These are phyloP conservation scores for Fusarium sarcochroum DNA, from an alignment of 2,329 filamentous ascomycete genomes.

Conservation along the genomic window DNA sequence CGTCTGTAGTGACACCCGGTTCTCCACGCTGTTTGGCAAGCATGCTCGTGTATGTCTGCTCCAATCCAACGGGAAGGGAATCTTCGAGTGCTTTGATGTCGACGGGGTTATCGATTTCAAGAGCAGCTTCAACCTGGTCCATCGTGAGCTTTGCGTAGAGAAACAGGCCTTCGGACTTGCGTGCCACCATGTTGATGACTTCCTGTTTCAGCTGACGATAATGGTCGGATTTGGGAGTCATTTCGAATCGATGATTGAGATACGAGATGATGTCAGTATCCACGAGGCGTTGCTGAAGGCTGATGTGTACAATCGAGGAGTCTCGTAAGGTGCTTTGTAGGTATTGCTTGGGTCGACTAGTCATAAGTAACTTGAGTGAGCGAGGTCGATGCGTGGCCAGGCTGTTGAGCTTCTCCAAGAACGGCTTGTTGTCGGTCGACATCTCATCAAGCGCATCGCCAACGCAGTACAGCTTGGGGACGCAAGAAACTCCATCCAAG, in stretches of 20 bases:
- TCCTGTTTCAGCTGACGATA: slow-evolving; percentile 18
- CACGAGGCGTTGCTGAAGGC: slow-evolving; percentile 40
- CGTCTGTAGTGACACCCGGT: slow-evolving; percentile 45
- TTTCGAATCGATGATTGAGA: slow-evolving; percentile 36
- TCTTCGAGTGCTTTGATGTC: slow-evolving; percentile 21
- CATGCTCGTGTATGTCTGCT: slow-evolving; percentile 53
- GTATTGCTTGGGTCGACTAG: slow-evolving; percentile 39
- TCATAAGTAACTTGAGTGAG: slow-evolving; percentile 43
- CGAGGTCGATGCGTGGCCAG: slow-evolving; percentile 37
- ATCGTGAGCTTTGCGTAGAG: slow-evolving; percentile 45
- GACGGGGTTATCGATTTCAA: background rate
- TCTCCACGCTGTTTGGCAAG: slow-evolving; percentile 54
- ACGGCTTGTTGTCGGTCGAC: slow-evolving; percentile 32
- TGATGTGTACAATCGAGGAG: slow-evolving; percentile 43
- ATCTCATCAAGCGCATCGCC: slow-evolving; percentile 46
- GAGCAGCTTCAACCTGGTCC: slow-evolving; percentile 34
- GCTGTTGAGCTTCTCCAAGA: slow-evolving; percentile 39
- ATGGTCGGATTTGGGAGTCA: background rate
- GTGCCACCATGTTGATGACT: slow-evolving; percentile 36
- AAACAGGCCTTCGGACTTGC: slow-evolving; percentile 37
- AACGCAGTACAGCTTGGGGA: slow-evolving; percentile 42
- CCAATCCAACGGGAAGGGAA: slow-evolving; percentile 39
- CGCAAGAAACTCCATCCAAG: slow-evolving; percentile 25
- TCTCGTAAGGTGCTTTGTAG: slow-evolving; percentile 36
- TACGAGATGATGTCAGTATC: slow-evolving; percentile 39